Base-by-base conservation (phyloP, 2,329 filamentous ascomycete species). In the Colletotrichum liriopes region DNA sequence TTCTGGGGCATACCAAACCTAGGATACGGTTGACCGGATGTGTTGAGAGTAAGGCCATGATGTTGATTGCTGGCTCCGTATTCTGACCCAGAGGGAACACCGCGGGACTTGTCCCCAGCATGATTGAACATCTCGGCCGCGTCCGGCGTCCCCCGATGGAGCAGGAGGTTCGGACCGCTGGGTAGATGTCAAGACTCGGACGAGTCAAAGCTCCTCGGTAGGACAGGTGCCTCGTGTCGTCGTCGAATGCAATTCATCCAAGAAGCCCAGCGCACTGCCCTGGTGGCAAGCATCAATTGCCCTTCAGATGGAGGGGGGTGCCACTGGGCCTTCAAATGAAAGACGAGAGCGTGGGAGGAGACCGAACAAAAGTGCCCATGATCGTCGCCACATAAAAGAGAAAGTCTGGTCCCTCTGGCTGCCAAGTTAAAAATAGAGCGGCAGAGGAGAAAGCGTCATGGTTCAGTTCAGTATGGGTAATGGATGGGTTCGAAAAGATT, bases 101-200 rank as follows among this genome's bases (percentile, higher is more conserved):
- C 76, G 76, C 75, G 79, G 77, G 77, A 75, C 75, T 77, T 79
- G 74, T 78, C 78, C 68, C 76, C 74, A 67, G 77, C 72, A 75
- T 81, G 79, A 76, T 83, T 79, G 75, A 82, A 83, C 81, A 83
- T 83, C 78, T 78, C 81, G 79, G 79, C 77, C 73, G 72, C 74
- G 72, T 76, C 77, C 77, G 43, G 45, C 78, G 76, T 78, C 75
- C 65, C 60, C 76, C 78, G 77, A 79, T 77, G 71, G 79, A 78
- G 75, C 75, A 74, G 72, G 72, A 63, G 73, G 79, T 76, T 77
- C 78, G 75, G 78, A 80, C 79, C 73, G 77, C 76, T 78, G 79
- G 79, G 80, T 78, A 75, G 71, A 74, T 80, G 77, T 77, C 78
- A 77, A 74, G 79, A 80, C 80, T 81, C 79, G 80, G 78, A 77